phyloP scores from a whole-genome alignment of 768 basidiomycete genomes.

The Mycena alexandri region DNA sequence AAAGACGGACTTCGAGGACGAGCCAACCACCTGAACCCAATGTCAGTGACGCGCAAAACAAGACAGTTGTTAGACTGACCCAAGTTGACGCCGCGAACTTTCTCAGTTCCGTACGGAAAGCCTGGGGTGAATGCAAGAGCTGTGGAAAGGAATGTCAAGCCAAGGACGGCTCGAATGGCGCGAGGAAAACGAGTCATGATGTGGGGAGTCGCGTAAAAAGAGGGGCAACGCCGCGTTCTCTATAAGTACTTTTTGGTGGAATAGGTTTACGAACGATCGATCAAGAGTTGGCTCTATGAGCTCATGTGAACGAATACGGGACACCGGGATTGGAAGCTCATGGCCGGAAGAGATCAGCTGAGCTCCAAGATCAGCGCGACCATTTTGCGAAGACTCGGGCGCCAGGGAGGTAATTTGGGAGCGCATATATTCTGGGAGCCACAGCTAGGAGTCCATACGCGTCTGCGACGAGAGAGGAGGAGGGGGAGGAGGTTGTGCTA shows the following conservation, averaged over 20 bases:
- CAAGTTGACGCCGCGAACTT: constrained; percentile 87
- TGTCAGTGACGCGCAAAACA: no score
- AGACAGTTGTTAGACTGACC: no score
- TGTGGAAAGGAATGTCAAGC: constrained; percentile 48
- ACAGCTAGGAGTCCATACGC: not conserved
- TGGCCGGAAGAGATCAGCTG: constrained; percentile 7
- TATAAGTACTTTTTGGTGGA: no score
- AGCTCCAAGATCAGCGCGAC: constrained; percentile 23
- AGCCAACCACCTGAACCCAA: constrained; percentile 72
- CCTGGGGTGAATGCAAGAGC: constrained; percentile 58
- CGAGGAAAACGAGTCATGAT: constrained; percentile 39
- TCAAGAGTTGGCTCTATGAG: no score
- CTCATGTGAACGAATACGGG: constrained; percentile 34
- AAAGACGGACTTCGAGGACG: constrained; percentile 55
- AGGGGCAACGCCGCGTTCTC: constrained; percentile 33
- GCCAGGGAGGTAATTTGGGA: not conserved
- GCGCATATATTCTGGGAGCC: not conserved
- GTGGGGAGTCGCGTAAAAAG: constrained; percentile 28
- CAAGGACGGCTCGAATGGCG: constrained; percentile 38
- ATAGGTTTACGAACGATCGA: not conserved
- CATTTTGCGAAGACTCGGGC: not conserved
- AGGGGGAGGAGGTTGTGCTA: no score
- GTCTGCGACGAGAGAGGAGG: no score
- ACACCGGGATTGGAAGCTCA: not conserved
- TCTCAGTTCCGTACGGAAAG: constrained; percentile 80